Evolutionary conservation across 2,329 filamentous ascomycete species (phyloP).

Genomic region (Ampelomyces quisqualis): DNA sequence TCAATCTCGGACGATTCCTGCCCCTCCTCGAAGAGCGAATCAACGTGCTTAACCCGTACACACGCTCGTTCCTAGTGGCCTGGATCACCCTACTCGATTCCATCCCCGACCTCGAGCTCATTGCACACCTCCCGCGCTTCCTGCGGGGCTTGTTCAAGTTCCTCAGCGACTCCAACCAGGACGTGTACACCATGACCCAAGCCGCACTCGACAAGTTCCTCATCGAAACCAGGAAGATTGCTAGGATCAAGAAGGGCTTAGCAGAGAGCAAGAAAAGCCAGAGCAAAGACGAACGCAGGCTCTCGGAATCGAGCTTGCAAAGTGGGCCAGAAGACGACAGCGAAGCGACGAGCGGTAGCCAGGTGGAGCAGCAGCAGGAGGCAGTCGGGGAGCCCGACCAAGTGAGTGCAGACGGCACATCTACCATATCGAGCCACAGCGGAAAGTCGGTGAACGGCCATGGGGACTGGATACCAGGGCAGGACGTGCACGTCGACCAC

Average conservation of each 20-base stretch:
- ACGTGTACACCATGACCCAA: conserved; percentile 94
- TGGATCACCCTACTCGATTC: conserved; percentile 96
- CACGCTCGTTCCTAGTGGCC: conserved; percentile 88
- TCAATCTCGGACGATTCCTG: conserved; percentile 87
- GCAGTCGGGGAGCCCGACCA: conserved; percentile 55
- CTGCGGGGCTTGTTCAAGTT: conserved; percentile 87
- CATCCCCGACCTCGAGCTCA: conserved; percentile 93
- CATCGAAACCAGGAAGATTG: conserved; percentile 90
- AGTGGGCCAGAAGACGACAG: conserved; percentile 37
- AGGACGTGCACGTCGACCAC: conserved; percentile 94
- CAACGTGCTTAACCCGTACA: conserved; percentile 91
- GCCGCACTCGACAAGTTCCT: conserved; percentile 86
- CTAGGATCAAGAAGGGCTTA: conserved; percentile 87
- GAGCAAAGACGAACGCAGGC: conserved; percentile 67
- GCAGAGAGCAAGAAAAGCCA: conserved; percentile 75
- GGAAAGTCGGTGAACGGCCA: conserved; percentile 59
- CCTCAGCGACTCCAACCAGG: conserved; percentile 83
- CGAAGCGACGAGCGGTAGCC: conserved; percentile 61
- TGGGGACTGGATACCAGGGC: conserved; percentile 95
- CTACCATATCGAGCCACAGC: conserved; percentile 36
- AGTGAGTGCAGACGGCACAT: conserved; percentile 42
- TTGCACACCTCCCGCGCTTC: conserved; percentile 89
- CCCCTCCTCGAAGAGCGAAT: conserved; percentile 92
- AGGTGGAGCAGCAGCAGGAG: conserved; percentile 45
- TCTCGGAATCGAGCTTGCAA: conserved; percentile 59